phyloP scores from a whole-genome alignment of 495 filamentous ascomycete genomes.

The Sabuloglossum arenarium region DNA sequence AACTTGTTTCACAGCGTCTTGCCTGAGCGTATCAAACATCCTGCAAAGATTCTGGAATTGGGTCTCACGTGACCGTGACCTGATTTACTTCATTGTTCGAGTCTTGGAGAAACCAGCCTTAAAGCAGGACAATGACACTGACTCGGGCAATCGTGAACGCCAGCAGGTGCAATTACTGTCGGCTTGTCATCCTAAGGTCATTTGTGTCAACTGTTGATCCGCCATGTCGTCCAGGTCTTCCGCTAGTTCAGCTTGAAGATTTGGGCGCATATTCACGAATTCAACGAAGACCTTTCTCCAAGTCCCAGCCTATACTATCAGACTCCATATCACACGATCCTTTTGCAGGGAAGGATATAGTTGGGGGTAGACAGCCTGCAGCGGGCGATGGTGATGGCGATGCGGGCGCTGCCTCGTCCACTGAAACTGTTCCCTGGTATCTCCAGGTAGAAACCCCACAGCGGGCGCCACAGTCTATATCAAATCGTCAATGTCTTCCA shows the following conservation, averaged over 20 bases:
- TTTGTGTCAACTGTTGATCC: background rate
- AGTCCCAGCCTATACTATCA: background rate
- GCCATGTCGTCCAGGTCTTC: background rate
- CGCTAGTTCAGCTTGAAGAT: background rate
- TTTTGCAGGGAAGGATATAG: background rate
- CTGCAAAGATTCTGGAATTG: no score
- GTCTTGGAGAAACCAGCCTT: background rate
- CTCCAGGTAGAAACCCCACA: conserved; percentile 42
- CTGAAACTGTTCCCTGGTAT: conserved; percentile 54
- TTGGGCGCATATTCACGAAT: background rate
- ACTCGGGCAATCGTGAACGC: background rate
- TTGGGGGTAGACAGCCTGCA: background rate
- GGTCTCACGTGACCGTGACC: no score
- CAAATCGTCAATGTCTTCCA: conserved; percentile 46
- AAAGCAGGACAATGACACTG: background rate
- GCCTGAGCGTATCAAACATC: no score
- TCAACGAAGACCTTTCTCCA: background rate
- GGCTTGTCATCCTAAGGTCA: background rate
- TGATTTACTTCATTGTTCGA: no score
- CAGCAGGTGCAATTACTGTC: background rate
- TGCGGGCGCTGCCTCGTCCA: background rate
- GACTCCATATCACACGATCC: background rate
- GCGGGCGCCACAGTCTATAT: conserved; percentile 26
- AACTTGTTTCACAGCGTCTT: no score
- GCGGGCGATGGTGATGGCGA: background rate